phyloP scores from a whole-genome alignment of 1,284 basidiomycete species.

The Moesziomyces globuligerus region DNA sequence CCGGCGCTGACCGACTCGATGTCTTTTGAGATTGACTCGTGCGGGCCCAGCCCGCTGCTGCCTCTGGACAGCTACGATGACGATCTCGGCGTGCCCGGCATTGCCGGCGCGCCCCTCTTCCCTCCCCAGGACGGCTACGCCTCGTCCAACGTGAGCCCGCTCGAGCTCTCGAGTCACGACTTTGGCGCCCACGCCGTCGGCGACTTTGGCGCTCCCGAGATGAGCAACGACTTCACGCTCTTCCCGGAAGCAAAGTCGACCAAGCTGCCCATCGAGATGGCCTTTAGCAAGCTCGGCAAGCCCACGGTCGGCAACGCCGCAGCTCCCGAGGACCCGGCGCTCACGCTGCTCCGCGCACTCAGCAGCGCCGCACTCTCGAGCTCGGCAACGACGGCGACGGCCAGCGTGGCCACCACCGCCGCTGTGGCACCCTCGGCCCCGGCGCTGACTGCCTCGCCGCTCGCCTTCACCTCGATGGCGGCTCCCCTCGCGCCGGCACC shows the following conservation, averaged over 20 bases:
- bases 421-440: conserved; percentile 18
- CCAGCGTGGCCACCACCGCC: conserved; percentile 13
- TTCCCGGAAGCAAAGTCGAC: conserved; percentile 41
- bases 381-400: conserved; percentile 24
- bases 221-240: conserved; percentile 51
- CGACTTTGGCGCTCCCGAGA: conserved; percentile 45
- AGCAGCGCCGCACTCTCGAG: conserved; percentile 47
- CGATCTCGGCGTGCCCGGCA: conserved; percentile 54
- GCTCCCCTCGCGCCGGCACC: conserved; percentile 25
- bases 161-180: conserved; percentile 35
- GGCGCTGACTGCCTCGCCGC: conserved; percentile 39
- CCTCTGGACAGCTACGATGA: conserved; percentile 54
- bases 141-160: conserved; percentile 51
- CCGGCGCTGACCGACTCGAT: conserved; percentile 60
- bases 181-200: conserved; percentile 31
- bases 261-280: conserved; percentile 48
- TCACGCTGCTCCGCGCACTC: conserved; percentile 49
- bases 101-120: conserved; percentile 50
- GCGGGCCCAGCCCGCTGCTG: conserved; percentile 60
- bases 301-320: conserved; percentile 18
- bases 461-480: conserved; percentile 36
- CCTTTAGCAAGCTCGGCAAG: conserved; percentile 52
- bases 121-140: conserved; percentile 40
- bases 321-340: conserved; percentile 39
- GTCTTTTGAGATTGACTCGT: conserved; percentile 60